phyloP scores from a whole-genome alignment of 306 rosid species.

The Dalbergia oliveri region DNA sequence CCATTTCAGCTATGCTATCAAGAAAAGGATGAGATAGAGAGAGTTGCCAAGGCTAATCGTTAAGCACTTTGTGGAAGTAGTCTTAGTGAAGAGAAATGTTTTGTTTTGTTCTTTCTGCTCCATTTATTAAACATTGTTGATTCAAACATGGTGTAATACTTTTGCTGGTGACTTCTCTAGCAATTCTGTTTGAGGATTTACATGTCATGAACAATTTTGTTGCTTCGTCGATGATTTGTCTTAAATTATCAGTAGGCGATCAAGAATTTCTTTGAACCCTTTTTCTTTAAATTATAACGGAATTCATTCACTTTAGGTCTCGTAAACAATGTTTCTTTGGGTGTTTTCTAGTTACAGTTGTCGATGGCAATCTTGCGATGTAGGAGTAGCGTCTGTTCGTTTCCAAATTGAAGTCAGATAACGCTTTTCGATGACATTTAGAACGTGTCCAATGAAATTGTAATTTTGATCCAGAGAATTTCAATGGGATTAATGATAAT shows the following conservation, averaged over 20 bases:
- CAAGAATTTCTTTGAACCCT: background rate
- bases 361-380: no score
- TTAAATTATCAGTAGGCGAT: background rate
- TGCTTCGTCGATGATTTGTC: background rate
- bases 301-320: background rate
- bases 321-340: background rate
- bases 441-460: background rate
- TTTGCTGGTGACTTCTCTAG: background rate
- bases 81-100: background rate
- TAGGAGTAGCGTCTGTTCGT: background rate
- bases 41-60: constrained; percentile 67
- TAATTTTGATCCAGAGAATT: background rate
- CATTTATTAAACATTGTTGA: background rate
- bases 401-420: background rate
- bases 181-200: background rate
- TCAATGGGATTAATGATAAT: background rate
- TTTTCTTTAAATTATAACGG: background rate
- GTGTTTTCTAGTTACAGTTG: background rate
- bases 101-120: background rate
- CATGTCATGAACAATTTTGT: constrained; percentile 34
- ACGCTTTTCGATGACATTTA: background rate
- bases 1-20: constrained; percentile 56
- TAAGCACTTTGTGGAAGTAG: constrained; percentile 22
- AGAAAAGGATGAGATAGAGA: constrained; percentile 66
- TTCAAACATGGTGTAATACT: constrained; percentile 16